Conservation (phyloP, 2,329 filamentous ascomycete species). For the Hypoxylon sp. region DNA sequence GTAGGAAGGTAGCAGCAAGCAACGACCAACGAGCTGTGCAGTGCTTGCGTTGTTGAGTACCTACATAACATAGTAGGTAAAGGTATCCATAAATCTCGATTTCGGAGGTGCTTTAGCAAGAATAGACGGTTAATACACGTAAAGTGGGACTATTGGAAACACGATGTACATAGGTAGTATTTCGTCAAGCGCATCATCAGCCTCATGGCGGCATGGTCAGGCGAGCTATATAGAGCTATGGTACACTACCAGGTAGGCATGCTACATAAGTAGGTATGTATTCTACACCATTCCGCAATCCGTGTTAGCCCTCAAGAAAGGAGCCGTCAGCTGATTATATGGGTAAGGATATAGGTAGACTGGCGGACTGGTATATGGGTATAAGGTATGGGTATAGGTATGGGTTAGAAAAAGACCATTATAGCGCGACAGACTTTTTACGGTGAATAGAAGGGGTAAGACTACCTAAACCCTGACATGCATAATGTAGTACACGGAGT, state of each 20-base stretch:
- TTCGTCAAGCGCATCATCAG: conserved; percentile 24
- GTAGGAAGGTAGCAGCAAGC: conserved; percentile 1
- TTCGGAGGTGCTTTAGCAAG: background rate
- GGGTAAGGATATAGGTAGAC: conserved; percentile 2
- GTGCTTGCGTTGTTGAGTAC: background rate
- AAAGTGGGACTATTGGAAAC: conserved; percentile 11
- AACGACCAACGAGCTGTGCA: background rate
- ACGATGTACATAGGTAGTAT: too few species aligned
- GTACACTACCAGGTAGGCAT: background rate
- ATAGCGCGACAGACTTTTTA: conserved; percentile 31
- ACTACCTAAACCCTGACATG: conserved; percentile 3
- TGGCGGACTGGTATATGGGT: too few species aligned
- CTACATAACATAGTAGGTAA: too few species aligned
- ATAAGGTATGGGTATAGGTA: background rate
- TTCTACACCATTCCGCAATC: conserved; percentile 24
- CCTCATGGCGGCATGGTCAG: conserved; percentile 34
- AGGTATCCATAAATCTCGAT: background rate
- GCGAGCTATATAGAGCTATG: background rate
- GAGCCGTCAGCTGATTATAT: conserved; percentile 30
- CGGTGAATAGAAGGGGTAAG: conserved; percentile 25
- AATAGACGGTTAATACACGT: background rate
- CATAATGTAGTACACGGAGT: background rate
- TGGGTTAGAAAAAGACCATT: background rate
- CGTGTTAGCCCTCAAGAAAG: conserved; percentile 19
- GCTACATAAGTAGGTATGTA: too few species aligned